Conservation (phyloP, 371 early-diverging fungal genomes). For the Mucor sp. region DNA sequence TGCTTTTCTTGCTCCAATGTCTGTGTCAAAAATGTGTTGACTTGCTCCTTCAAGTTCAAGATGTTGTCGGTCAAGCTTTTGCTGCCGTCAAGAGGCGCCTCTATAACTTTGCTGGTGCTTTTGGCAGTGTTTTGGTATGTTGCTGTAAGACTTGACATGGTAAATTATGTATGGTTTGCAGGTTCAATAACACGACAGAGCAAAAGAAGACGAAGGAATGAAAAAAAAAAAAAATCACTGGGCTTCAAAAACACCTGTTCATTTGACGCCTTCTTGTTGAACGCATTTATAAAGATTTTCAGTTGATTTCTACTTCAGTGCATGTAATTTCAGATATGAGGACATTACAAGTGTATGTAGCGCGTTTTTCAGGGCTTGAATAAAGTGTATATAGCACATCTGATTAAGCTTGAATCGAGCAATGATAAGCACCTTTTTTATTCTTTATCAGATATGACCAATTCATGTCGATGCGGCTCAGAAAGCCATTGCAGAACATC, state of each 20-base stretch:
- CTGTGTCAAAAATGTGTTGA: slow-evolving; percentile 18
- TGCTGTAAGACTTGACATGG: slow-evolving; percentile 18
- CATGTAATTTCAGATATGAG: too few relatives aligned
- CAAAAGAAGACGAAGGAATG: background rate
- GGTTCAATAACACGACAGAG: background rate
- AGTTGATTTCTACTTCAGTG: too few relatives aligned
- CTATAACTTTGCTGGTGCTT: background rate
- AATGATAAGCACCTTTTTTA: too few relatives aligned
- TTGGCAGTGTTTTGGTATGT: slow-evolving; percentile 10
- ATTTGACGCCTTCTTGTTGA: too few relatives aligned
- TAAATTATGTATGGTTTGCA: background rate
- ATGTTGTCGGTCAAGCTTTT: slow-evolving; percentile 11
- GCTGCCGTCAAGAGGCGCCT: background rate
- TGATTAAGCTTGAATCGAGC: too few relatives aligned
- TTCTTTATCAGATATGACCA: too few relatives aligned
- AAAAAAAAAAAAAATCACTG: background rate
- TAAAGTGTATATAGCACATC: too few relatives aligned
- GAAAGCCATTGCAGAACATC: too few relatives aligned
- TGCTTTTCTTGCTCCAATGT: slow-evolving; percentile 17
- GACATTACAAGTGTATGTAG: too few relatives aligned
- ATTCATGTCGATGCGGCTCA: too few relatives aligned
- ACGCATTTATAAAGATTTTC: too few relatives aligned
- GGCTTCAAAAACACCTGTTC: background rate
- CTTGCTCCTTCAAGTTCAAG: slow-evolving; percentile 5
- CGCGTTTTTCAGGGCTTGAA: too few relatives aligned